A percentile compares a stretch with the other conserved stretches of the same genome.
These are phyloP conservation scores for Talaromyces amestolkiae DNA, from an alignment of 2,329 filamentous ascomycete species.

Conservation along the genomic window DNA sequence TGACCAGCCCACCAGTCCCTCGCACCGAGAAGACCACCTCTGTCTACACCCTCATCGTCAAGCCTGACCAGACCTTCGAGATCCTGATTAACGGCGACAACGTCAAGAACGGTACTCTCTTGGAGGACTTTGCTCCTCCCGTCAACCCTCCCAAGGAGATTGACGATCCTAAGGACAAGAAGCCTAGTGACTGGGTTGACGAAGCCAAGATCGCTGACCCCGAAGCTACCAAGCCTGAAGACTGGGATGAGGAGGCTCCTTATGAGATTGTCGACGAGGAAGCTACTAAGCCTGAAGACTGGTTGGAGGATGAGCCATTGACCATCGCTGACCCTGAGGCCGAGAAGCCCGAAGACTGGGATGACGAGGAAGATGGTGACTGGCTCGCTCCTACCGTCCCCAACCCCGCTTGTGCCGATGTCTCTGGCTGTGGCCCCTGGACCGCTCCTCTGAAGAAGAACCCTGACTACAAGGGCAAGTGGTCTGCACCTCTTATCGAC, in stretches of 20 bases:
- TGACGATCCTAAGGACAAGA: constrained; percentile 86
- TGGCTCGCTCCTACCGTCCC: constrained; percentile 86
- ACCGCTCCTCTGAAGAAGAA: constrained; percentile 88
- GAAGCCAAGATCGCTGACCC: constrained; percentile 87
- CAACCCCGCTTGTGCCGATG: constrained; percentile 95
- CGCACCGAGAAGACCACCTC: constrained; percentile 88
- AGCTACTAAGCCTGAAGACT: constrained; percentile 87
- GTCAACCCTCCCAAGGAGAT: constrained; percentile 96
- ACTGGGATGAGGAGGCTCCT: constrained; percentile 98
- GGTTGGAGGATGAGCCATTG: constrained; percentile 84
- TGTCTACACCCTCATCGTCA: constrained; percentile 94
- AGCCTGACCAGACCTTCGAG: constrained; percentile 92
- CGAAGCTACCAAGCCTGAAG: constrained; percentile 91
- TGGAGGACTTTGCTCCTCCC: constrained; percentile 89
- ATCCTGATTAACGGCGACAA: constrained; percentile 89
- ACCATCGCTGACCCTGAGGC: constrained; percentile 89
- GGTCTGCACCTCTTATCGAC: constrained; percentile 87
- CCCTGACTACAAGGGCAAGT: constrained; percentile 98
- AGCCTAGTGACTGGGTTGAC: constrained; percentile 96
- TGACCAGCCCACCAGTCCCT: constrained; percentile 77
- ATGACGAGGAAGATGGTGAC: constrained; percentile 98
- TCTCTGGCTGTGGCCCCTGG: constrained; percentile 92
- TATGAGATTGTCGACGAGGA: constrained; percentile 95
- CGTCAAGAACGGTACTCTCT: constrained; percentile 82
- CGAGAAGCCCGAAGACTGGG: constrained; percentile 98